Conservation (phyloP, 306 rosid genomes). For the Medicago arabica region DNA sequence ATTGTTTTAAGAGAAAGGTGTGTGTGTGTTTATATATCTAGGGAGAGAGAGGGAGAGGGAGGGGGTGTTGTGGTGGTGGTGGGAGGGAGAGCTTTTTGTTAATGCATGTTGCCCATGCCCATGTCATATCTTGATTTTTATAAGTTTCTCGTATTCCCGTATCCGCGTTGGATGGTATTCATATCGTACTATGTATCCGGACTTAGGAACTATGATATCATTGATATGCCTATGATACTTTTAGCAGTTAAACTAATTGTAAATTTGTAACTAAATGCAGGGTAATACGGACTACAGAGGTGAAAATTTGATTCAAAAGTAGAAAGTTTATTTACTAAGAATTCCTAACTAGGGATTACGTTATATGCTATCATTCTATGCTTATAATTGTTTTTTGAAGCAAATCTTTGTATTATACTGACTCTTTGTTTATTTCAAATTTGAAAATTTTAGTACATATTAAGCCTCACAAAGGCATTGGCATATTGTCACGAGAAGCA, state of each 20-base stretch:
- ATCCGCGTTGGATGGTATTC: not conserved
- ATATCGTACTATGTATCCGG: not conserved
- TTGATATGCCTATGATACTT: not conserved
- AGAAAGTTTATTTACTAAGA: not conserved
- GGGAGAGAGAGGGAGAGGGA: too few relatives aligned
- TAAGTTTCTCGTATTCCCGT: not conserved
- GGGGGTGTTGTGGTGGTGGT: too few relatives aligned
- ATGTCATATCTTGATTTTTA: not conserved
- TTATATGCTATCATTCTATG: constrained; percentile 22
- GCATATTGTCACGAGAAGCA: constrained; percentile 88
- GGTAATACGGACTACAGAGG: not conserved
- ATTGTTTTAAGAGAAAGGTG: not conserved
- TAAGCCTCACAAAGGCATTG: constrained; percentile 84
- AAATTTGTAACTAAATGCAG: not conserved
- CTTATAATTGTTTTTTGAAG: not conserved
- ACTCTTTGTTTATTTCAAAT: constrained; percentile 8
- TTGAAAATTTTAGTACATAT: constrained; percentile 62
- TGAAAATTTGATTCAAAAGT: constrained; percentile 10
- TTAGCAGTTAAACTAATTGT: not conserved
- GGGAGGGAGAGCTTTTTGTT: not conserved
- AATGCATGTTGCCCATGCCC: not conserved
- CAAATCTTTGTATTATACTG: not conserved
- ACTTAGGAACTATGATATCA: not conserved
- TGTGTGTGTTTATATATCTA: too few relatives aligned
- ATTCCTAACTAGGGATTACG: not conserved